These are phyloP conservation scores for Primulina eburnea DNA, from an alignment of 257 asterid genomes.

Conservation along the genomic window DNA sequence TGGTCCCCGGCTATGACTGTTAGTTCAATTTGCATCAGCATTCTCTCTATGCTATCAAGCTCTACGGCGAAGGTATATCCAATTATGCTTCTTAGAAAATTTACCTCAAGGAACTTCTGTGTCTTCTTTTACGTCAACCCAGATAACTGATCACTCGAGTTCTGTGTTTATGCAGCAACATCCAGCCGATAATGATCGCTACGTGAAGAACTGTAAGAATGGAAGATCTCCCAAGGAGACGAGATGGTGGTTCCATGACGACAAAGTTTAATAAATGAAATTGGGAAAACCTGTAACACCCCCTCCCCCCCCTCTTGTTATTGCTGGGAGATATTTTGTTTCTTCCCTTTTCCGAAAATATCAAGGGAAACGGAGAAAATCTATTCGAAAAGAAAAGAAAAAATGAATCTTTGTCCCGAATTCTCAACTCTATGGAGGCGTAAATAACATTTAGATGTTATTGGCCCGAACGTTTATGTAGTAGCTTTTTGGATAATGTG, in stretches of 20 bases:
- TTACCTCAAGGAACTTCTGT: background rate
- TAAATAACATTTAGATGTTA: conserved; percentile 24
- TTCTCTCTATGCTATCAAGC: conserved; percentile 97
- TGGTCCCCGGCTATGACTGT: conserved; percentile 99
- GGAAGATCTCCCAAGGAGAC: conserved; percentile 99
- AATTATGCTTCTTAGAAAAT: background rate
- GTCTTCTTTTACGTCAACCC: background rate
- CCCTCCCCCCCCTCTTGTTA: conserved; percentile 8
- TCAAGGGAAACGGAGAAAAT: conserved; percentile 20
- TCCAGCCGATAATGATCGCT: conserved; percentile 93
- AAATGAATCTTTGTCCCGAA: conserved; percentile 16
- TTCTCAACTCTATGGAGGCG: conserved; percentile 34
- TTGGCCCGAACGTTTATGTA: conserved; percentile 25
- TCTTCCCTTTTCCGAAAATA: conserved; percentile 24
- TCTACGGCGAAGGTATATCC: conserved; percentile 72
- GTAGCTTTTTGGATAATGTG: conserved; percentile 5
- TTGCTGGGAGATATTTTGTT: conserved; percentile 17
- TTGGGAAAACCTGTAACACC: conserved; percentile 29
- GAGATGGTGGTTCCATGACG: conserved; percentile 99
- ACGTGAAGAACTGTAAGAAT: conserved; percentile 89
- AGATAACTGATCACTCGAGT: background rate
- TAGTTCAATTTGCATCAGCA: conserved; percentile 93
- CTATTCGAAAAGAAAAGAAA: conserved; percentile 20
- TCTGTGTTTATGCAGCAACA: conserved; percentile 62
- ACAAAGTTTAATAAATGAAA: conserved; percentile 59